phyloP scores from a whole-genome alignment of 306 rosid genomes.

The Amphicarpaea edgeworthii region DNA sequence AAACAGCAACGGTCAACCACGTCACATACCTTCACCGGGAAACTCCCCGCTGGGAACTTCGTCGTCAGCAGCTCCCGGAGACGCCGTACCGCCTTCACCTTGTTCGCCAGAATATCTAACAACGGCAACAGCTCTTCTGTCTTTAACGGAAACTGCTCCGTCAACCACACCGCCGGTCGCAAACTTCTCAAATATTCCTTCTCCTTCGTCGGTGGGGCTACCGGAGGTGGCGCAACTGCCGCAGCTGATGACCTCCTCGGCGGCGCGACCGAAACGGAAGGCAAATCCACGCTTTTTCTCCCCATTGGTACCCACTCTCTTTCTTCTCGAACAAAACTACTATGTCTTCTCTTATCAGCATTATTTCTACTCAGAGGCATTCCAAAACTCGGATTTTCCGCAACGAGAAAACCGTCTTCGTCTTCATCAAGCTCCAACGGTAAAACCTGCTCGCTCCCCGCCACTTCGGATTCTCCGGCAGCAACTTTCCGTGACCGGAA shows the following conservation, averaged over 20 bases:
- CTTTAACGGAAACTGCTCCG: slow-evolving; percentile 93
- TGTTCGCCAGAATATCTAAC: slow-evolving; percentile 87
- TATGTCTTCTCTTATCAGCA: slow-evolving; percentile 76
- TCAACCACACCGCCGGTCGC: slow-evolving; percentile 91
- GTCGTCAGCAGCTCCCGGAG: slow-evolving; percentile 95
- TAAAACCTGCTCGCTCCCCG: slow-evolving; percentile 76
- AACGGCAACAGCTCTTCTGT: slow-evolving; percentile 93
- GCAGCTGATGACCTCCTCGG: slow-evolving; percentile 52
- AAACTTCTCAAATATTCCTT: slow-evolving; percentile 84
- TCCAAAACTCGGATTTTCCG: slow-evolving; percentile 81
- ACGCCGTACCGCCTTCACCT: slow-evolving; percentile 92
- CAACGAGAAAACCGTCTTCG: slow-evolving; percentile 90
- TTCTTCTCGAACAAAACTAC: slow-evolving; percentile 84
- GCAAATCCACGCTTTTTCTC: slow-evolving; percentile 83
- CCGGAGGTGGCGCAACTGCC: background rate
- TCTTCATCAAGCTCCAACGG: slow-evolving; percentile 93
- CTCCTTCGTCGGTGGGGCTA: slow-evolving; percentile 72
- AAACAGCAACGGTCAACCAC: slow-evolving; percentile 19
- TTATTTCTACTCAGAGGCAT: background rate
- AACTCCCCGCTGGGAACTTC: slow-evolving; percentile 91
- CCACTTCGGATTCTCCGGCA: slow-evolving; percentile 62
- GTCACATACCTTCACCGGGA: slow-evolving; percentile 87
- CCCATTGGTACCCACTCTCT: slow-evolving; percentile 77
- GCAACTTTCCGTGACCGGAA: slow-evolving; percentile 85
- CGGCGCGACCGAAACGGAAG: slow-evolving; percentile 48